A percentile compares a stretch with the other conserved stretches of the same genome.
These are phyloP conservation scores for Paraphoma sp. DNA, from an alignment of 2,329 filamentous ascomycete genomes.

Conservation along the genomic window DNA sequence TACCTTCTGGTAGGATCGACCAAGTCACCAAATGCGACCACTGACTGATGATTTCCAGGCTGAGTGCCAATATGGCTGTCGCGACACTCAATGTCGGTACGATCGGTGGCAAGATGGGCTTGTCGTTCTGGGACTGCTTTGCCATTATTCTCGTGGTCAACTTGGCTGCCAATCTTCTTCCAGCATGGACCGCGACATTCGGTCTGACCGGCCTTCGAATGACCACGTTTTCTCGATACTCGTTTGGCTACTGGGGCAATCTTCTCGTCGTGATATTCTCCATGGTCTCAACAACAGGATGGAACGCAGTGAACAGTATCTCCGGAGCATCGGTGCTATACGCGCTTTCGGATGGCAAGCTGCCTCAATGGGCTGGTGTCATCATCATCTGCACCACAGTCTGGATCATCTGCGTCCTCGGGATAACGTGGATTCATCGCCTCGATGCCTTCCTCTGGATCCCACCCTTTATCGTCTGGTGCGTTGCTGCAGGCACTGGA, in stretches of 20 bases:
- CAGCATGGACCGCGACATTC: constrained; percentile 37
- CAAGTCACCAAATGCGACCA: neutral
- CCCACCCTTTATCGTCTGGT: constrained; percentile 47
- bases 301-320: constrained; percentile 50
- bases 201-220: constrained; percentile 46
- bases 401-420: constrained; percentile 47
- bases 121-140: constrained; percentile 48
- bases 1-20: constrained; percentile 28
- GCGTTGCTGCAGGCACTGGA: constrained; percentile 47
- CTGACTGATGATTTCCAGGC: constrained; percentile 22
- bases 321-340: constrained; percentile 46
- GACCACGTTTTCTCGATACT: constrained; percentile 47
- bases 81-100: constrained; percentile 45
- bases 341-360: constrained; percentile 45
- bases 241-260: constrained; percentile 50
- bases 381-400: constrained; percentile 48
- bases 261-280: constrained; percentile 47
- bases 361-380: constrained; percentile 47
- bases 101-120: constrained; percentile 40
- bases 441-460: constrained; percentile 48
- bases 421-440: constrained; percentile 49
- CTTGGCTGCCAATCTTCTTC: constrained; percentile 35
- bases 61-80: constrained; percentile 49
- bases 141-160: constrained; percentile 46
- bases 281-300: constrained; percentile 48